Percentiles rank a stretch among this genome's conserved stretches.
Conservation (phyloP, 2,329 filamentous ascomycete species). For the Parasarocladium wereldwijsianum region DNA sequence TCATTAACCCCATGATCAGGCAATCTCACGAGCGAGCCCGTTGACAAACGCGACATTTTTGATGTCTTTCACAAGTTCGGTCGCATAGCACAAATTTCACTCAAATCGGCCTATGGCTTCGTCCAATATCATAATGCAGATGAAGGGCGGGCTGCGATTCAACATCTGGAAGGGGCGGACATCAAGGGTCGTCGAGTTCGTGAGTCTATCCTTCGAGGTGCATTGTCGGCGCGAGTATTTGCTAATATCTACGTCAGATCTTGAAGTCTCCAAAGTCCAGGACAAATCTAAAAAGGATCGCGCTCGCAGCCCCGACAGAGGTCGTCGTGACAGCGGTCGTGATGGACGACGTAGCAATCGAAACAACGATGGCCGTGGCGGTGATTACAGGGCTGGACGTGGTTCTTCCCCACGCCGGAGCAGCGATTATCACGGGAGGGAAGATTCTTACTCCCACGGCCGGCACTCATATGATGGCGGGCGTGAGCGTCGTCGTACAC, state of each 20-base stretch:
- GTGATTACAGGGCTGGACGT: conserved; percentile 51
- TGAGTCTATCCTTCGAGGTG: conserved; percentile 35
- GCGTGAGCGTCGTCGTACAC: conserved; percentile 46
- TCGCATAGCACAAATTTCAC: conserved; percentile 80
- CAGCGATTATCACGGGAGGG: conserved; percentile 42
- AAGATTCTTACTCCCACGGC: conserved; percentile 42
- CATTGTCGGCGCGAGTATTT: not conserved
- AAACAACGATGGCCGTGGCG: conserved; percentile 33
- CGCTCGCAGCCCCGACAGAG: conserved; percentile 47
- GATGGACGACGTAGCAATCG: conserved; percentile 29
- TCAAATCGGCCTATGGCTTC: conserved; percentile 94
- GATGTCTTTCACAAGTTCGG: conserved; percentile 79
- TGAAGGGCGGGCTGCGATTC: conserved; percentile 62
- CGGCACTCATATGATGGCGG: conserved; percentile 25
- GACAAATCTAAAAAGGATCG: conserved; percentile 54
- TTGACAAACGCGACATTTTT: conserved; percentile 88
- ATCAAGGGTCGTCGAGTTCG: conserved; percentile 87
- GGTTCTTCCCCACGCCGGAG: conserved; percentile 44
- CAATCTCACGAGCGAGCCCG: conserved; percentile 83
- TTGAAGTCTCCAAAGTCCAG: conserved; percentile 81
- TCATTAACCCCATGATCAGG: conserved; percentile 34
- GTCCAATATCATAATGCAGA: conserved; percentile 75
- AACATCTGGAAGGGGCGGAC: conserved; percentile 63
- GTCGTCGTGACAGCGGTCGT: conserved; percentile 22
- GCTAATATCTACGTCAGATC: too few species aligned